Evolutionary conservation across 1,139 yeast species (phyloP), one percentile per base, ranked within the genome.

Genomic region (Blastobotrys buckinghamii): DNA sequence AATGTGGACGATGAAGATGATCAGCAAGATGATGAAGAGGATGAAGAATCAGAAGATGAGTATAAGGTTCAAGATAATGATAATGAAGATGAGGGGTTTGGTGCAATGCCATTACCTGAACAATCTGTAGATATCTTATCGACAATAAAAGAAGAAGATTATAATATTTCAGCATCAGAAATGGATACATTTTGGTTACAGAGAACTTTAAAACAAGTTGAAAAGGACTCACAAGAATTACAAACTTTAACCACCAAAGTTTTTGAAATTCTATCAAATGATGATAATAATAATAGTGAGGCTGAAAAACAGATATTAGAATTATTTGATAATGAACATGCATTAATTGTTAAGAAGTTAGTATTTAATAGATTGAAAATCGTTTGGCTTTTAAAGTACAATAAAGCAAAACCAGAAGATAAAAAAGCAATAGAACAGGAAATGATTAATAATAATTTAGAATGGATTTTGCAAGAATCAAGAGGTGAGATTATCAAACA

Each of bases 111-210:
- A 4, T 19, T 49, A 22, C 30, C 42, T 1, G 63, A 53, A 24
- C 67, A 61, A 22, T 52, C 48, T 29, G 49, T 48, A 6, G 57
- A 50, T 1, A 55, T 55, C 6, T 54, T 50, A 3, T 51, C 48
- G 19, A 53, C 50, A 2, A 49, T 62, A 3, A 51, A 48, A 7
- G 70, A 66, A 2, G 66, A 63, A 2, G 61, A 59, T 7, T 62
- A 57, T 6, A 67, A 59, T 15, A 49, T 58, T 27, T 56, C 63
- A 17, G 71, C 69, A 2, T 59, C 58, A 29, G 70, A 65, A 15
- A 70, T 81, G 15, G 82, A 79, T 53, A 72, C 76, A 3, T 70
- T 67, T 49, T 82, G 80, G 77, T 61, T 82, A 1, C 75, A 75
- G 44, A 67, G 75, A 38, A 68, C 69, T 42, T 50, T 79, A 1